Percentiles rank a stretch among this genome's conserved stretches.
These are phyloP conservation scores for Magnaporthiopsis incrustans DNA, from an alignment of 2,329 filamentous ascomycete genomes.

Conservation along the genomic window DNA sequence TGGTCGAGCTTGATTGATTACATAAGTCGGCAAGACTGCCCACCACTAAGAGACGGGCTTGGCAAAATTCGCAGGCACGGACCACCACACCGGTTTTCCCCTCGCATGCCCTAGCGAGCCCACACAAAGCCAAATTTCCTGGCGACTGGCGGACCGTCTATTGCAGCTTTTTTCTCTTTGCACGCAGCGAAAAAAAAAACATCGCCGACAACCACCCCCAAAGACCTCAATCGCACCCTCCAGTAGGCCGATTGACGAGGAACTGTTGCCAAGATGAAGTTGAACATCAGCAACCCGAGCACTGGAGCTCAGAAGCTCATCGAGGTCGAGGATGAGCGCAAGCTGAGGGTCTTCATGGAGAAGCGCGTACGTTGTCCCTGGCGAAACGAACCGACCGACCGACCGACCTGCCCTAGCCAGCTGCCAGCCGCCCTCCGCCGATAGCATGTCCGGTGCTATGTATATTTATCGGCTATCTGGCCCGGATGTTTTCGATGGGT, in stretches of 20 bases:
- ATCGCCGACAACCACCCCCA: background rate
- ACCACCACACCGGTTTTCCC: background rate
- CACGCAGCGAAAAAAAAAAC: conserved; percentile 6
- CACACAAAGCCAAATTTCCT: conserved; percentile 8
- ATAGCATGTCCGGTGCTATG: background rate
- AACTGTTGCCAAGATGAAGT: conserved; percentile 25
- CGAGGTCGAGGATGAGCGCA: conserved; percentile 98
- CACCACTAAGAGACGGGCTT: background rate
- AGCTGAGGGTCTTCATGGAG: conserved; percentile 64
- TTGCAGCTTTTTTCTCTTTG: conserved; percentile 10
- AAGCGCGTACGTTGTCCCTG: conserved; percentile 15
- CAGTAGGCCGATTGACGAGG: background rate
- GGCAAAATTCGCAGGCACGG: conserved; percentile 4
- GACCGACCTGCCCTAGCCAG: background rate
- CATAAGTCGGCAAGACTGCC: background rate
- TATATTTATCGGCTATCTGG: background rate
- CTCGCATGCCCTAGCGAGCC: conserved; percentile 15
- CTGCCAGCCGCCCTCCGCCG: conserved; percentile 8
- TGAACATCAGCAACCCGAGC: conserved; percentile 80
- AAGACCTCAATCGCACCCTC: conserved; percentile 17
- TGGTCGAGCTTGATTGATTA: background rate
- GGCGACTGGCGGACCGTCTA: conserved; percentile 2
- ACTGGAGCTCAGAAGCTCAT: conserved; percentile 99
- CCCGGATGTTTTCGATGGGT: background rate
- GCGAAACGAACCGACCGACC: conserved; percentile 4